Evolutionary conservation across 768 basidiomycete species (phyloP).

Genomic region (Trametes villosa): DNA sequence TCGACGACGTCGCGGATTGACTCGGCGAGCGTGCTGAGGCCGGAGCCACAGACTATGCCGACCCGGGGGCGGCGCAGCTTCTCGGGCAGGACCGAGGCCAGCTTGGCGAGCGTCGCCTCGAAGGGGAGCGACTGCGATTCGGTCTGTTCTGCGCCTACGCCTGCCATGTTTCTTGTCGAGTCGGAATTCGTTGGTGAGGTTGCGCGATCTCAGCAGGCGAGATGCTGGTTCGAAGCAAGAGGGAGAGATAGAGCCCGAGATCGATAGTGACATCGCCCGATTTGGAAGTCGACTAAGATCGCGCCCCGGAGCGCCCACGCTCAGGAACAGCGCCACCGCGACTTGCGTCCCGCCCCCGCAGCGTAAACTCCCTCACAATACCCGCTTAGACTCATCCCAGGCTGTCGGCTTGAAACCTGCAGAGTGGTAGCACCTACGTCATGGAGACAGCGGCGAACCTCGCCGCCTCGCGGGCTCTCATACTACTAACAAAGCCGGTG

Average conservation of each 20-base stretch:
- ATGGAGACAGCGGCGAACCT: too few relatives aligned
- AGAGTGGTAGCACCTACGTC: too few relatives aligned
- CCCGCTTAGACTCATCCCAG: too few relatives aligned
- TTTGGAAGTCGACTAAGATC: background rate
- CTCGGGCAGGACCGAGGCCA: conserved; percentile 35
- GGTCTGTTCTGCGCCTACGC: background rate
- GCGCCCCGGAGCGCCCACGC: too few relatives aligned
- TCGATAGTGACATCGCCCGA: background rate
- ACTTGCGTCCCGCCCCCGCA: too few relatives aligned
- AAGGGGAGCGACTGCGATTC: conserved; percentile 27
- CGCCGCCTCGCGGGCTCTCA: too few relatives aligned
- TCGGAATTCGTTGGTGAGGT: too few relatives aligned
- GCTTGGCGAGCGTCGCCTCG: conserved; percentile 34
- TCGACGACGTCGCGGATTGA: conserved; percentile 58
- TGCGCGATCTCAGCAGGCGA: background rate
- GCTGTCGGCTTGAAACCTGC: too few relatives aligned
- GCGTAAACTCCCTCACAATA: too few relatives aligned
- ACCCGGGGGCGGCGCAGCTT: conserved; percentile 61
- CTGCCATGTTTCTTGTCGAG: too few relatives aligned
- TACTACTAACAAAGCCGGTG: too few relatives aligned
- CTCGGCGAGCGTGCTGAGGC: conserved; percentile 74
- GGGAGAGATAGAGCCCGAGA: background rate
- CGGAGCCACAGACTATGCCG: conserved; percentile 88
- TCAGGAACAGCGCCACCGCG: too few relatives aligned
- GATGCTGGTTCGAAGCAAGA: background rate